Evolutionary conservation across 306 rosid species (phyloP).

Genomic region (Castanea mollissima): DNA sequence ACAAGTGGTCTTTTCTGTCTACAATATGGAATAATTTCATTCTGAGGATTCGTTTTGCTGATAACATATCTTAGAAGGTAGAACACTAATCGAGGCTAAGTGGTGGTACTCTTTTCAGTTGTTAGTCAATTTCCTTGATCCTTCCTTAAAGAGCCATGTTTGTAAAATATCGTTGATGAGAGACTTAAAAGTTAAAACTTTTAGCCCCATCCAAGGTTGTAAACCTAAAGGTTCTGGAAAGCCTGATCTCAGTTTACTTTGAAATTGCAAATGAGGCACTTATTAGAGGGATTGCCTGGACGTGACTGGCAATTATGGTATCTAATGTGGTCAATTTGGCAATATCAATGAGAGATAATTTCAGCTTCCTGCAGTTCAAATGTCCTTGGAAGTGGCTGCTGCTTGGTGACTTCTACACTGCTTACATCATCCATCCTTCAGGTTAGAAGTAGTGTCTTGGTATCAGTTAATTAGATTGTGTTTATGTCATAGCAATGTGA

Average conservation of each 20-base stretch:
- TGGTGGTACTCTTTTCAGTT: too few species aligned
- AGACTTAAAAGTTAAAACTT: neutral
- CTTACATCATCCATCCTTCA: neutral
- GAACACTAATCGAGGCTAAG: neutral
- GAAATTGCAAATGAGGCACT: neutral
- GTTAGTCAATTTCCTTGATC: neutral
- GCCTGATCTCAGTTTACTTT: neutral
- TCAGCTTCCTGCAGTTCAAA: neutral
- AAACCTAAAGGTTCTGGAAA: neutral
- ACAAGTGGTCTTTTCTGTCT: neutral
- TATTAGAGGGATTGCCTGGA: neutral
- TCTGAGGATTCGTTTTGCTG: neutral
- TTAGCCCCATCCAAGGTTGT: neutral
- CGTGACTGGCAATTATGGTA: neutral
- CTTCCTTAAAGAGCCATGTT: conserved; percentile 3
- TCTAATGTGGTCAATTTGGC: neutral
- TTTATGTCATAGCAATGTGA: neutral
- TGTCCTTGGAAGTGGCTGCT: neutral
- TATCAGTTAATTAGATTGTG: neutral
- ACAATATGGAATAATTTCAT: neutral
- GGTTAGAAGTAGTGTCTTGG: neutral
- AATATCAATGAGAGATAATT: neutral
- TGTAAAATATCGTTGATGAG: neutral
- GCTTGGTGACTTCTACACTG: neutral
- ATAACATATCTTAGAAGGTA: neutral